phyloP scores from a whole-genome alignment of 768 basidiomycete genomes.

The Tricholoma matsutake region DNA sequence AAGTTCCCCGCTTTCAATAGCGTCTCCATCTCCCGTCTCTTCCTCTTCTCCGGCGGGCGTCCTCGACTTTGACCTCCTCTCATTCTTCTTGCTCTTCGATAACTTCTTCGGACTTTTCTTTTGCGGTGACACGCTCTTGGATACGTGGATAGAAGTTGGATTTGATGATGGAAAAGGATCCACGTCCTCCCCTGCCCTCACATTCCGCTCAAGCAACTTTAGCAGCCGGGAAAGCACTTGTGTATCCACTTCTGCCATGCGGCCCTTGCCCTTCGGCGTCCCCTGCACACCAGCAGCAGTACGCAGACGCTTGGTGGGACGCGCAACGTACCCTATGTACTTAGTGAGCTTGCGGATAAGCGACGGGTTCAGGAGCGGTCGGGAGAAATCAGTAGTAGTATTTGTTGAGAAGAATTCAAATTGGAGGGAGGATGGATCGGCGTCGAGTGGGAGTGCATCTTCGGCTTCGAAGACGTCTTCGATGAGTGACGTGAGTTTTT shows the following conservation, averaged over 20 bases:
- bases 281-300: slow-evolving; percentile 35
- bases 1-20: slow-evolving; percentile 16
- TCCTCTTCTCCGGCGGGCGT: slow-evolving; percentile 38
- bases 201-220: slow-evolving; percentile 76
- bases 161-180: slow-evolving; percentile 56
- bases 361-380: slow-evolving; percentile 56
- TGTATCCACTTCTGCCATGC: slow-evolving; percentile 68
- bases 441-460: slow-evolving; percentile 62
- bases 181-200: slow-evolving; percentile 71
- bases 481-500: slow-evolving; percentile 72
- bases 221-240: slow-evolving; percentile 60
- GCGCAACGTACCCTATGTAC: slow-evolving; percentile 62
- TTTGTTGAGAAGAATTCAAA: slow-evolving; percentile 62
- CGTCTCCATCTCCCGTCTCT: slow-evolving; percentile 26
- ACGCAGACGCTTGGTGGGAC: slow-evolving; percentile 67
- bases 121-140: slow-evolving; percentile 42
- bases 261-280: slow-evolving; percentile 50
- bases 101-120: slow-evolving; percentile 46
- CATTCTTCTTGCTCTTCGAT: slow-evolving; percentile 35
- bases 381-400: slow-evolving; percentile 48
- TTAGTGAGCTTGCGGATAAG: slow-evolving; percentile 69
- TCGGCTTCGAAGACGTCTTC: slow-evolving; percentile 87
- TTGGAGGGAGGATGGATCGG: slow-evolving; percentile 47
- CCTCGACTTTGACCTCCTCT: slow-evolving; percentile 41
- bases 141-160: slow-evolving; percentile 10